Conservation (phyloP, 208 protist genomes). For the Trypanosoma vivax region DNA sequence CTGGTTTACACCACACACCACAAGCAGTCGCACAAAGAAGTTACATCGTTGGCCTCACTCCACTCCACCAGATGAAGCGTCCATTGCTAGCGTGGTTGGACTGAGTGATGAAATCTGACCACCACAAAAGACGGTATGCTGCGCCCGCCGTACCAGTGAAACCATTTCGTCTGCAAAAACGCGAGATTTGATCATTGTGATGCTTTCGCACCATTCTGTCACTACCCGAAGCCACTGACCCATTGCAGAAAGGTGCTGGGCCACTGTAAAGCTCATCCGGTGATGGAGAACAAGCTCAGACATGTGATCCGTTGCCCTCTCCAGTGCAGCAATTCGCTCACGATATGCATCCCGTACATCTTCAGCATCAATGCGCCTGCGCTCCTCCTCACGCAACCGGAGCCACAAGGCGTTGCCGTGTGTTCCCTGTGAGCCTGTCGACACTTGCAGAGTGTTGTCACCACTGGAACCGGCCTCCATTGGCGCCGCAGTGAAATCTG, state of each 20-base stretch:
- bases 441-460: neutral
- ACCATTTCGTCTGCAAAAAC: slow-evolving; percentile 51
- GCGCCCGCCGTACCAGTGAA: slow-evolving; percentile 29
- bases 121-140: slow-evolving; percentile 22
- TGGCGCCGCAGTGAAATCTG: slow-evolving; percentile 7
- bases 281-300: slow-evolving; percentile 32
- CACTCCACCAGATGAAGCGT: no score
- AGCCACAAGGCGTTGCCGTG: neutral
- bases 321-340: slow-evolving; percentile 22
- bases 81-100: no score
- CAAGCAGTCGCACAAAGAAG: no score
- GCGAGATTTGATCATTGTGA: slow-evolving; percentile 40
- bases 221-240: slow-evolving; percentile 24
- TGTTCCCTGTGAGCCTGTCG: neutral
- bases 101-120: no score
- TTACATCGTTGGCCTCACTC: no score
- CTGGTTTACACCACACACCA: no score
- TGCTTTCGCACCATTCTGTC: slow-evolving; percentile 18
- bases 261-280: slow-evolving; percentile 25
- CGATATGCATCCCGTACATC: slow-evolving; percentile 25
- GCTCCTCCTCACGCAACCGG: neutral
- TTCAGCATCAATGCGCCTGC: slow-evolving; percentile 15
- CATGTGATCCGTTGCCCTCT: slow-evolving; percentile 47
- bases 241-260: slow-evolving; percentile 27
- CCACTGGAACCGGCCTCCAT: neutral